A percentile compares a stretch with the other conserved stretches of the same genome.
Evolutionary conservation across 2,329 filamentous ascomycete genomes (phyloP).

Genomic region (Sporothrix phasma): DNA sequence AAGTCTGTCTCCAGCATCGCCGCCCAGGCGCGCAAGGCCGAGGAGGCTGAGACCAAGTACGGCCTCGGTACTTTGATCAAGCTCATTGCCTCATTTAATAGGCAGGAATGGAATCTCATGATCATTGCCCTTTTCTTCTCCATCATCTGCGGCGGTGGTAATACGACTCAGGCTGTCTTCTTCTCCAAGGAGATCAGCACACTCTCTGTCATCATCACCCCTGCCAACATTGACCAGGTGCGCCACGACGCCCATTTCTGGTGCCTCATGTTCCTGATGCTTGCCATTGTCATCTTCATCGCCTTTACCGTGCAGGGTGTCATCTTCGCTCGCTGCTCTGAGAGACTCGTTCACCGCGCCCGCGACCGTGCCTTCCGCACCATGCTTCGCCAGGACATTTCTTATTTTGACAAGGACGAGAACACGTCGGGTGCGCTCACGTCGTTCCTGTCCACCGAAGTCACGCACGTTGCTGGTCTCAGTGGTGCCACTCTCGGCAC

Average conservation of each 20-base stretch:
- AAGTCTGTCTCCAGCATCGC: slow-evolving; percentile 60
- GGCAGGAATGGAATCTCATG: slow-evolving; percentile 61
- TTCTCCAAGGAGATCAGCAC: slow-evolving; percentile 80
- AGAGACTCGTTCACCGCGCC: slow-evolving; percentile 72
- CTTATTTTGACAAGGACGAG: slow-evolving; percentile 82
- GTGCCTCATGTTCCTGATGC: slow-evolving; percentile 79
- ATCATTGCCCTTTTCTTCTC: slow-evolving; percentile 61
- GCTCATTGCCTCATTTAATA: slow-evolving; percentile 73
- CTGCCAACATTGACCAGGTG: slow-evolving; percentile 43
- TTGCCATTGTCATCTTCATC: slow-evolving; percentile 64
- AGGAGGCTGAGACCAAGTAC: slow-evolving; percentile 42
- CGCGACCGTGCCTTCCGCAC: slow-evolving; percentile 73
- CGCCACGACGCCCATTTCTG: slow-evolving; percentile 71
- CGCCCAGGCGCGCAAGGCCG: slow-evolving; percentile 45
- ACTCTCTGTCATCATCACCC: slow-evolving; percentile 26
- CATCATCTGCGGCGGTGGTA: slow-evolving; percentile 68
- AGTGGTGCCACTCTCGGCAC: slow-evolving; percentile 83
- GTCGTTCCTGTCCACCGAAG: slow-evolving; percentile 79
- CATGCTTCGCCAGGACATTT: slow-evolving; percentile 85
- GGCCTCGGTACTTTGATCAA: slow-evolving; percentile 66
- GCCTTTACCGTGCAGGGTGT: slow-evolving; percentile 59
- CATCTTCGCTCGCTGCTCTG: slow-evolving; percentile 76
- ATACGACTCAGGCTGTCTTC: slow-evolving; percentile 56
- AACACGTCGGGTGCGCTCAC: slow-evolving; percentile 85
- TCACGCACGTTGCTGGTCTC: slow-evolving; percentile 78